Base-by-base conservation (phyloP, 2,329 filamentous ascomycete genomes). In the Monilinia polystroma region DNA sequence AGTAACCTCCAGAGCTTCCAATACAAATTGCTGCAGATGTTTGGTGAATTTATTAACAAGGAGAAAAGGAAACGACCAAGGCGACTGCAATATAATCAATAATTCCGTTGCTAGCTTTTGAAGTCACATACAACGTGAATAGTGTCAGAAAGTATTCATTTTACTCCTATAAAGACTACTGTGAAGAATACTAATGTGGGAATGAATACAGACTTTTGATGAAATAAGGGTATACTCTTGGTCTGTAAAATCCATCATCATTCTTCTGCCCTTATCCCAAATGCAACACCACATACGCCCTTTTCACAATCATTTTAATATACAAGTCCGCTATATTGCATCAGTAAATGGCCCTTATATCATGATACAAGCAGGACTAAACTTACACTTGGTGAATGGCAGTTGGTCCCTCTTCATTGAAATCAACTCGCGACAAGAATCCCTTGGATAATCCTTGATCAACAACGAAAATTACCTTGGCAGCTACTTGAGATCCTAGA, bases 401-500 rank as follows among this genome's bases (percentile, higher is more conserved):
- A 16, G 71, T 70, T 41, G 75, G 76, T 12, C 76, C 75, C 26
- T 76, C 75, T 49, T 76, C 75, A 56, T 77, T 77, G 51, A 75
- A 77, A 64, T 77, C 73, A 4, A 72, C 84, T 64, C 89, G 81
- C 6, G 83, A 88, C 80, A 92, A 84, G 76, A 89, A 91, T 0
- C 87, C 88, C 77, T 90, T 90, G 4, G 70, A 73, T 18, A 71
- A 53, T 18, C 87, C 87, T 71, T 87, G 85, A 73, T 91, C 89
- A 3, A 87, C 81, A 12, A 90, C 84, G 76, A 91, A 91, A 59
- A 91, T 79, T 29, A 91, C 86, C 78, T 90, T 90, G 10, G 87
- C 88, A 8, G 87, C 88, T 47, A 91, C 85, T 75, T 91, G 89
- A 6, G 88, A 87, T 1, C 89, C 89, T n/a, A 91, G 76, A 76